Evolutionary conservation across 2,329 filamentous ascomycete genomes (phyloP), one percentile per base, ranked within the genome.

Genomic region (Paecilomyces variotii): DNA sequence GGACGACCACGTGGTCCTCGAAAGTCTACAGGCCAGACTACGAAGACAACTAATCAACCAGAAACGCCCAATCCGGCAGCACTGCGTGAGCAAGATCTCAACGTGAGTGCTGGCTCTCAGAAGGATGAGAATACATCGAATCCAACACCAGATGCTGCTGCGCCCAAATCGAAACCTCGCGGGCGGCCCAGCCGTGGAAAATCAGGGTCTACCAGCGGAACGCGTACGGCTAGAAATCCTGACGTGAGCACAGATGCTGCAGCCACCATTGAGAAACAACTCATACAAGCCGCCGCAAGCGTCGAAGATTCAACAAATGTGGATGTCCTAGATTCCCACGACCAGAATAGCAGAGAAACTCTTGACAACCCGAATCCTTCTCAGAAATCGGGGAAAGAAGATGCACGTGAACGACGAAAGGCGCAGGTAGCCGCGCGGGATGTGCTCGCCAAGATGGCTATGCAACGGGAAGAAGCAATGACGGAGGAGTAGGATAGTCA

Each of bases 401-500:
- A 45, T 19, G 30, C 61, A 65, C 45, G 67, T 68, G 58, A 69
- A 63, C 61, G 69, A 64, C 56, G 60, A 26, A 74, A 70, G 54
- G 68, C 71, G 28, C 70, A 69, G 61, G 62, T 73, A 53, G 68
- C 70, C 56, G 66, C 68, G 56, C 67, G 72, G 51, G 72, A 76
- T 62, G 61, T 61, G 14, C 65, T 75, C 65, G 70, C 66, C 25
- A 70, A 68, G 49, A 59, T 72, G 54, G 72, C 70, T 9, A 73
- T 76, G 70, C 69, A 74, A 57, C 70, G 72, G 5, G 74, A 76
- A 57, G 73, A 75, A 58, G 70, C 70, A 9, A 71, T 74, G 70
- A 72, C 73, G 53, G 68, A 64, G 1, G 69, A 70, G 11, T 64
- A 65, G 12, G 30, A 10, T 10, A 32, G 30, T 32, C 0, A 32